Percentiles rank a stretch among this genome's conserved stretches.
phyloP scores from a whole-genome alignment of 2,329 filamentous ascomycete genomes.

The Fusarium xyrophilum region DNA sequence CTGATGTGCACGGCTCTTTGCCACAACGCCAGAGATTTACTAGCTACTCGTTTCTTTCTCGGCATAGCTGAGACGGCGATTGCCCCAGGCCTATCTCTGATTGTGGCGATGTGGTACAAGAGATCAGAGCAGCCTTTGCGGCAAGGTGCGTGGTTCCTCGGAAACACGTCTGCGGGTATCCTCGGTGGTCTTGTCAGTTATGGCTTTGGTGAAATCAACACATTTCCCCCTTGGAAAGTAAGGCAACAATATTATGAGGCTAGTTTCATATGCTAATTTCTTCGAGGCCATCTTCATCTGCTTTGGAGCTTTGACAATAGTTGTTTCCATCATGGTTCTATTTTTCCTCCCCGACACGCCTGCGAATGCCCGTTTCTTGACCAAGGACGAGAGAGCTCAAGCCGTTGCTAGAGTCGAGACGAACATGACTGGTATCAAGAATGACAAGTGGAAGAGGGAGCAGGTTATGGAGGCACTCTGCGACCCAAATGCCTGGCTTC shows the following conservation, averaged over 20 bases:
- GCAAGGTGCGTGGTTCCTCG: neutral
- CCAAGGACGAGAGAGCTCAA: neutral
- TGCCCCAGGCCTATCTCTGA: neutral
- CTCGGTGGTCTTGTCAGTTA: neutral
- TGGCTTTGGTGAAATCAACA: neutral
- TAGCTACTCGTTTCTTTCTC: neutral
- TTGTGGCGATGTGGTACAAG: neutral
- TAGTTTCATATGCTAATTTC: too few relatives aligned
- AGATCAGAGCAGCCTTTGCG: neutral
- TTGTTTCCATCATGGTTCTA: neutral
- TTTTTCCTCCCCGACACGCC: neutral
- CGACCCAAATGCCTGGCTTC: neutral
- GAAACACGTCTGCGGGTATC: neutral
- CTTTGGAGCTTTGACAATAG: neutral
- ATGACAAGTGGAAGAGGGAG: neutral
- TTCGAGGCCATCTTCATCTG: neutral
- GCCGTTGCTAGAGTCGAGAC: neutral
- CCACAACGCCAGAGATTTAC: neutral
- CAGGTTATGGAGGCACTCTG: neutral
- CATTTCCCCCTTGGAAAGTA: neutral
- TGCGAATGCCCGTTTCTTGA: conserved; percentile 1
- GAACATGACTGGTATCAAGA: conserved; percentile 3
- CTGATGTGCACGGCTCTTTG: neutral
- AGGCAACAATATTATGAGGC: fast-evolving
- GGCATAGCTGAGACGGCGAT: neutral